A percentile compares a stretch with the other conserved stretches of the same genome.
Evolutionary conservation across 2,329 filamentous ascomycete species (phyloP).

Genomic region (Curvularia spicifera): DNA sequence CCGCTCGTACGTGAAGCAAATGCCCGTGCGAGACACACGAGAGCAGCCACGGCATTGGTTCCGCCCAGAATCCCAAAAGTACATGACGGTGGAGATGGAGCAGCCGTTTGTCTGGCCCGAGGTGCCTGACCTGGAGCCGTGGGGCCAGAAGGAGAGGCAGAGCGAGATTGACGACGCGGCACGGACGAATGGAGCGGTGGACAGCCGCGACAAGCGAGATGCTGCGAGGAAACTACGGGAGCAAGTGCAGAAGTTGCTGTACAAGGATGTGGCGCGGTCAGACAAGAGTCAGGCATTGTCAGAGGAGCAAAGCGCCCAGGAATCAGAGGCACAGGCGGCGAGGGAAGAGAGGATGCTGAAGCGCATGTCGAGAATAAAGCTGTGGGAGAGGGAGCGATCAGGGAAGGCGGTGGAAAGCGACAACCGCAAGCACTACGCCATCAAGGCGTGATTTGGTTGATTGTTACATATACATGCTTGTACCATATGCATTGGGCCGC

Average conservation of each 20-base stretch:
- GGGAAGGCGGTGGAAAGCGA: slow-evolving; percentile 29
- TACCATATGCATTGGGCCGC: slow-evolving; percentile 26
- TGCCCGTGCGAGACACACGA: slow-evolving; percentile 64
- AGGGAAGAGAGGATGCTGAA: slow-evolving; percentile 35
- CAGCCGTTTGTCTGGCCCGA: slow-evolving; percentile 89
- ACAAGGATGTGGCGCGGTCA: slow-evolving; percentile 20
- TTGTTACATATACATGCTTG: slow-evolving; percentile 24
- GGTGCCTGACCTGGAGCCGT: slow-evolving; percentile 59
- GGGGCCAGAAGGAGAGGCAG: slow-evolving; percentile 54
- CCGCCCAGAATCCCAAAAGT: slow-evolving; percentile 78
- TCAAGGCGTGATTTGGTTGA: slow-evolving; percentile 26
- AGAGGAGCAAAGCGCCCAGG: slow-evolving; percentile 14
- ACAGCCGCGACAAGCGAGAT: slow-evolving; percentile 21
- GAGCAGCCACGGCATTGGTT: slow-evolving; percentile 64
- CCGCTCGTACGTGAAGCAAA: slow-evolving; percentile 79
- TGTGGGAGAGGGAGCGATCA: slow-evolving; percentile 38
- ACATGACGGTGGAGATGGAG: slow-evolving; percentile 91
- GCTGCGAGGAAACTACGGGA: slow-evolving; percentile 30
- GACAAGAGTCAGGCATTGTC: slow-evolving; percentile 4
- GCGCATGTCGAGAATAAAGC: slow-evolving; percentile 50
- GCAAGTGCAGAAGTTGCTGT: slow-evolving; percentile 36
- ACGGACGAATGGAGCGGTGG: slow-evolving; percentile 13
- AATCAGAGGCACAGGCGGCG: slow-evolving; percentile 9
- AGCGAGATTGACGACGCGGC: slow-evolving; percentile 38
- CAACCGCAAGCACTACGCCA: slow-evolving; percentile 22